Conservation (phyloP, 306 rosid genomes). For the Trichosanthes truncata region DNA sequence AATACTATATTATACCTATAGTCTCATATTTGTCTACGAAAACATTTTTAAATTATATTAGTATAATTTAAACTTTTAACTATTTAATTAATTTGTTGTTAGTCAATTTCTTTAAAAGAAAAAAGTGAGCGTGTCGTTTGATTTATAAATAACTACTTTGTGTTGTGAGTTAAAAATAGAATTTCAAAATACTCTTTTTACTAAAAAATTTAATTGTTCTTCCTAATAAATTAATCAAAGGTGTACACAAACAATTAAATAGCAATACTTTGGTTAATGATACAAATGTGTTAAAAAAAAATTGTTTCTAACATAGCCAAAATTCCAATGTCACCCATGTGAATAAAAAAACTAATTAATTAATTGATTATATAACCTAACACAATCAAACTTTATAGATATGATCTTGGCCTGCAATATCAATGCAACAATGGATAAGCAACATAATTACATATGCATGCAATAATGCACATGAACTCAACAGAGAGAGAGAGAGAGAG, state of each 20-base stretch:
- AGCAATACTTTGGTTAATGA: too few relatives aligned
- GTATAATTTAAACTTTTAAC: background rate
- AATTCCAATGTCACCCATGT: background rate
- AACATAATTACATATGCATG: constrained; percentile 4
- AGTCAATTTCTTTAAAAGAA: too few relatives aligned
- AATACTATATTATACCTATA: background rate
- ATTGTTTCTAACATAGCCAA: background rate
- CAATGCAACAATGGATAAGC: constrained; percentile 1
- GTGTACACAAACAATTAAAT: too few relatives aligned
- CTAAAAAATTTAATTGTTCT: too few relatives aligned
- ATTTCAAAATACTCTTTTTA: too few relatives aligned
- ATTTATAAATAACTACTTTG: too few relatives aligned
- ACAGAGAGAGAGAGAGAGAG: background rate
- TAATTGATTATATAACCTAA: background rate
- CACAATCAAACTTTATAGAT: constrained; percentile 2
- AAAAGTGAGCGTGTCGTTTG: too few relatives aligned
- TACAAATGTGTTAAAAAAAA: too few relatives aligned
- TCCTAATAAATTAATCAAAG: background rate
- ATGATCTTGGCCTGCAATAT: constrained; percentile 8
- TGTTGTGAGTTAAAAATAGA: too few relatives aligned
- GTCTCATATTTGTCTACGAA: background rate
- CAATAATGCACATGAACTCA: background rate
- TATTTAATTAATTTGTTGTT: too few relatives aligned
- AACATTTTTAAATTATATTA: too few relatives aligned
- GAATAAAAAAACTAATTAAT: background rate